Evolutionary conservation across 345 rosid species (phyloP).

Genomic region (Hibiscus mutabilis): DNA sequence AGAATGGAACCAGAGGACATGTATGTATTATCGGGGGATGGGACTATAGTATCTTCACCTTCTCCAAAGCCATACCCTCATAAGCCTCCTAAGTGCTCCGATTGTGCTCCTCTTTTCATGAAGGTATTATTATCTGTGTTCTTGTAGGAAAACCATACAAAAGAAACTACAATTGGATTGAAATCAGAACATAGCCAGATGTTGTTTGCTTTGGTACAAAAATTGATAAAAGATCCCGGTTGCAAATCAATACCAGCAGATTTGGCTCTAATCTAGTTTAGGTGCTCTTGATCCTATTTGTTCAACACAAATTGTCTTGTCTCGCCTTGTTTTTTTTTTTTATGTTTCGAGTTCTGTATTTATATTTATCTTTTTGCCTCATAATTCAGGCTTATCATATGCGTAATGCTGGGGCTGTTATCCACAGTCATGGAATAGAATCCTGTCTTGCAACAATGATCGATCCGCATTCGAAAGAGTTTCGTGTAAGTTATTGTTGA

Average conservation of each 20-base stretch:
- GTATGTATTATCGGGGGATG: conserved; percentile 68
- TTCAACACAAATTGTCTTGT: too few relatives aligned
- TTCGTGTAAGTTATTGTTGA: conserved; percentile 53
- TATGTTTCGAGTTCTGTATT: background rate
- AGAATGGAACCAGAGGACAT: conserved; percentile 90
- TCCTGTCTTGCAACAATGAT: conserved; percentile 94
- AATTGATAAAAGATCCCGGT: background rate
- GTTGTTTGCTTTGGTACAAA: background rate
- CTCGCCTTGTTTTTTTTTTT: background rate
- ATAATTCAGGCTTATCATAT: conserved; percentile 63
- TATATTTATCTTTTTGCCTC: background rate
- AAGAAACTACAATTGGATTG: background rate
- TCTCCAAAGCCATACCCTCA: conserved; percentile 80
- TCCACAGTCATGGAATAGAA: conserved; percentile 97
- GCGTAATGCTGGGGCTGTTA: conserved; percentile 95
- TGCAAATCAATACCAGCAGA: background rate
- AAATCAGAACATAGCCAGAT: background rate
- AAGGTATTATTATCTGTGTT: conserved; percentile 43
- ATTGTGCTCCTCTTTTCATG: conserved; percentile 83
- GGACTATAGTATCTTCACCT: conserved; percentile 55
- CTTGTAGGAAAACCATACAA: background rate
- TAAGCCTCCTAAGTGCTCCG: conserved; percentile 90
- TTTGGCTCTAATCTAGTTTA: background rate
- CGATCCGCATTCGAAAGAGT: conserved; percentile 75
- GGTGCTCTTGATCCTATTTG: background rate